Base-by-base conservation (phyloP, 768 basidiomycete genomes). In the Russula vinacea region DNA sequence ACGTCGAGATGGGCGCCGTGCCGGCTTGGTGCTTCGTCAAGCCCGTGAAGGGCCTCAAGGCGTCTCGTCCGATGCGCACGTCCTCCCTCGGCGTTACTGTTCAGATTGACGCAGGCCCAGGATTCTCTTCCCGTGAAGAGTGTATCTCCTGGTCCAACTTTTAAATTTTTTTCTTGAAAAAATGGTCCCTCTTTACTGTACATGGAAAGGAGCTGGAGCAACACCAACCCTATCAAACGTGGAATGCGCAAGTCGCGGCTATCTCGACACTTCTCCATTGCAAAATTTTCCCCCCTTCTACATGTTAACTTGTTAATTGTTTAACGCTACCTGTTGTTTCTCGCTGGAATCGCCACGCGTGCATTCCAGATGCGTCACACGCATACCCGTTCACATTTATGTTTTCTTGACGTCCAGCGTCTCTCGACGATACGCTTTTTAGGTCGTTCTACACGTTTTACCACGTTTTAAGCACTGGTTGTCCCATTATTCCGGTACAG, bases 1-100 rank as follows among this genome's bases (percentile, higher is more conserved):
- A 82, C 47, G 76, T 85, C 40, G 88, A 90, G 71, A 73, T 90
- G 19, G 90, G 90, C 44, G 80, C 87, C 37, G 83, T 90, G 3
- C 90, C 90, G 13, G 83, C 87, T 7, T 92, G 89, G 88, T 85
- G 83, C 71, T 90, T 92, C 79, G 60, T 84, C 67, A 84, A 84
- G 69, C 81, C 85, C 39, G 78, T 81, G 53, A 81, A 83, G 65
- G 86, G 85, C 4, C 76, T 86, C 60, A 74, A 78, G 44, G 80
- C 83, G 5, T 83, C 85, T 68, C 79, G 90, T 24, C 89, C 90
- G 1, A 75, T 88, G 68, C 82, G 90, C 35, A 83, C 77, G 56
- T 73, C 78, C 49, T 88, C 85, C 71, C 73, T 88, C n/a, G 86
- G 85, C 13, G 81, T 87, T 65, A 84, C 81, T 9, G 80, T 89